Evolutionary conservation across 495 filamentous ascomycete species (phyloP), one percentile per base, ranked within the genome.

Genomic region (Penicillium argentinense): DNA sequence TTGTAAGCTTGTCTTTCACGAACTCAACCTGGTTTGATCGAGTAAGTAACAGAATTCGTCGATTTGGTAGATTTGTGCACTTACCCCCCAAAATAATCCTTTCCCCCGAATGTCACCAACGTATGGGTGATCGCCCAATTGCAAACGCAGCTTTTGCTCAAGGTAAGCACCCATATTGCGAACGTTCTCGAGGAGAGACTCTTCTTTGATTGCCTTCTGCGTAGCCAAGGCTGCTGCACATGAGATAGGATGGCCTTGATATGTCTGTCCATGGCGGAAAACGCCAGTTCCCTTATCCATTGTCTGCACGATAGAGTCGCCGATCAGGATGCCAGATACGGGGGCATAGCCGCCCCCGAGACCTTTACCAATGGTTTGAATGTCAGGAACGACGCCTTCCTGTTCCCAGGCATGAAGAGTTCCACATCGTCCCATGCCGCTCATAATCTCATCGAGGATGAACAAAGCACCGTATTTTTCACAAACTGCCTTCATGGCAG

Each of bases 361-460:
- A 0, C 79, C 82, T 57, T 89, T 89, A 1, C 78, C 85, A n/a
- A 87, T 74, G 0, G 80, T 79, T 56, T 83, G 76, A n/a, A 89
- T 76, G 58, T 88, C 86, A 0, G 83, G 84, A 0, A 76, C 70
- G 9, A 82, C 64, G 34, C 47, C 72, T 58, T 88, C 84, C 32
- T 80, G 75, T 44, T 87, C 73, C 81, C 83, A 89, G 2, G 80
- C 84, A 41, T 86, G 82, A 4, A 86, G 57, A 3, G 80, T 85
- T 0, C 86, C 86, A 12, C 74, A 78, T 6, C 84, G 74, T 1
- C 86, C 86, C 79, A 87, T 88, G 0, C 86, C 88, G 55, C 84
- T 81, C 87, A 92, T 91, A 25, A 89, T 78, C 48, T 92, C 88
- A 45, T 92, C 88, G 5, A 87, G 64, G 36, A 90, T 83, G 21